Evolutionary conservation across 129 eudicot genomes (phyloP).

Genomic region (Gnaphalium uliginosum): DNA sequence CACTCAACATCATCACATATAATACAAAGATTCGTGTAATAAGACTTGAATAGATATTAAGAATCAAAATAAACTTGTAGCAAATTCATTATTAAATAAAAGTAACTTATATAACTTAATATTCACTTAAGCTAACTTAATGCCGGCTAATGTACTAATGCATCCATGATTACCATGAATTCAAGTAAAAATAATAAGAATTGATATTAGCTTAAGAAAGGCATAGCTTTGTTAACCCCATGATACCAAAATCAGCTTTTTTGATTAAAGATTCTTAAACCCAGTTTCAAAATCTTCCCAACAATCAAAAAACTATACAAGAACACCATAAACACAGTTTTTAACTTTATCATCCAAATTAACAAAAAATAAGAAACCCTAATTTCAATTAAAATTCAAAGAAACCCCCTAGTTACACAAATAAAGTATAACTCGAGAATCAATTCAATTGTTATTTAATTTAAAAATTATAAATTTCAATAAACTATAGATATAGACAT

Average conservation of each 20-base stretch:
- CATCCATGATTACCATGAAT: neutral
- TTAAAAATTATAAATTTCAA: neutral
- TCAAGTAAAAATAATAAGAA: slow-evolving; percentile 16
- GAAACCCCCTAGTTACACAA: slow-evolving; percentile 4
- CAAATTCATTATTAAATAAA: neutral
- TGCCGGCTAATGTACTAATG: neutral
- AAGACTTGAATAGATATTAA: neutral
- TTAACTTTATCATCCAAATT: neutral
- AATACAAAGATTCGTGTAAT: neutral
- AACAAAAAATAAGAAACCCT: slow-evolving; percentile 6
- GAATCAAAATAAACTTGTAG: slow-evolving; percentile 7
- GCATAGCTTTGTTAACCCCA: slow-evolving; percentile 1
- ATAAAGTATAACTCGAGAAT: slow-evolving; percentile 10
- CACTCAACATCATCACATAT: neutral
- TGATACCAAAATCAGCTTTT: slow-evolving; percentile 24
- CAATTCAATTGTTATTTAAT: slow-evolving; percentile 2
- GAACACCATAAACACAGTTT: neutral
- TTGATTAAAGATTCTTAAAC: slow-evolving; percentile 24
- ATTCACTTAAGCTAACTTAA: neutral
- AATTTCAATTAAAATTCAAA: slow-evolving; percentile 21
- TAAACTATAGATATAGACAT: neutral
- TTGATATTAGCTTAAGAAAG: neutral
- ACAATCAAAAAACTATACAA: neutral
- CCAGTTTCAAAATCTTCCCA: slow-evolving; percentile 16
- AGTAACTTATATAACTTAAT: neutral